Evolutionary conservation across 2,329 filamentous ascomycete species (phyloP).

Genomic region (Colletotrichum echinochloae): DNA sequence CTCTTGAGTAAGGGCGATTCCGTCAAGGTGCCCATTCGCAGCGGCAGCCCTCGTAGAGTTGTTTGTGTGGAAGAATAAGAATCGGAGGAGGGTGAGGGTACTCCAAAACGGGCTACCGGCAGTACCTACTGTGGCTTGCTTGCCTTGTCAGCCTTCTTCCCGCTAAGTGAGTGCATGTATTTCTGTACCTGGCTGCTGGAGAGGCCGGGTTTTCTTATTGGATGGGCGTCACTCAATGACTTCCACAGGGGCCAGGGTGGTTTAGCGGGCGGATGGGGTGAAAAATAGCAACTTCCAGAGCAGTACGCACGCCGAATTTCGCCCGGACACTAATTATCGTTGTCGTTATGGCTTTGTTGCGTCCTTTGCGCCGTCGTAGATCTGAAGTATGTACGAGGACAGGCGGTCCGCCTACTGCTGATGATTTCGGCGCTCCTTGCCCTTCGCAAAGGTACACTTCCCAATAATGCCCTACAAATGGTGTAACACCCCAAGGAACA

Average conservation of each 20-base stretch:
- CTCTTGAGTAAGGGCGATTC: slow-evolving; percentile 6
- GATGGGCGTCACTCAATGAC: slow-evolving; percentile 17
- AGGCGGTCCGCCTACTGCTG: too few species aligned
- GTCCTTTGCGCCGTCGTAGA: not conserved
- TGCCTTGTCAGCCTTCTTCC: slow-evolving; percentile 41
- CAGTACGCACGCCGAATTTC: slow-evolving; percentile 19
- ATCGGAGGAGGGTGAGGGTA: slow-evolving; percentile 29
- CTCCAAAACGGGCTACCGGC: slow-evolving; percentile 25
- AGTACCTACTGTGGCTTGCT: not conserved
- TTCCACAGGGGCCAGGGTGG: slow-evolving; percentile 16
- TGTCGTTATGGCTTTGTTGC: too few species aligned
- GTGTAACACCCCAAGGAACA: not conserved
- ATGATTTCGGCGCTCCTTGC: too few species aligned
- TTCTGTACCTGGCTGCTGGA: slow-evolving; percentile 33
- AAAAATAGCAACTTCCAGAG: slow-evolving; percentile 15
- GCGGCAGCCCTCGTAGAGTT: slow-evolving; percentile 7
- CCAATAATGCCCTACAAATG: not conserved
- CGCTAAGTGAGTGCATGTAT: slow-evolving; percentile 33
- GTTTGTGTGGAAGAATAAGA: slow-evolving; percentile 30
- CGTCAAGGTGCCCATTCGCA: slow-evolving; percentile 27
- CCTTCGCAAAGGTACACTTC: not conserved
- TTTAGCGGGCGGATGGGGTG: slow-evolving; percentile 25
- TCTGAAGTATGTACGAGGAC: not conserved
- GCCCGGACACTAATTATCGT: not conserved
- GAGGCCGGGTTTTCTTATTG: slow-evolving; percentile 34